Evolutionary conservation across 2,329 filamentous ascomycete genomes (phyloP), one percentile per base, ranked within the genome.

Genomic region (Sclerotinia spermophila): DNA sequence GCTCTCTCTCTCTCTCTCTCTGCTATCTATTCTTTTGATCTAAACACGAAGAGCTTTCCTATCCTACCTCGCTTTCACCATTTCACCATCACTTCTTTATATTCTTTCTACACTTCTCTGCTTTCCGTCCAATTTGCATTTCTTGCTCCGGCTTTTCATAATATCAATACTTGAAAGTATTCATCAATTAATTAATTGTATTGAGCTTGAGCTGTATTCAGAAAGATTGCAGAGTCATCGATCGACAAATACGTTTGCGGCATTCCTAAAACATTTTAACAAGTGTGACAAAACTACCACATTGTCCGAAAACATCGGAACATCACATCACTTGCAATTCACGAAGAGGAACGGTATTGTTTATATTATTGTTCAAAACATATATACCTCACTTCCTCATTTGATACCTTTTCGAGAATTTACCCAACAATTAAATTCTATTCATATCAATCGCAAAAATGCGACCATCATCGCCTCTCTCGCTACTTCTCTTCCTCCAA

Each of bases 401-500:
- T 42, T 35, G 8, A n/a, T 30, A 53, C 7, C 10, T 6, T 2
- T 15, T 15, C 45, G n/a, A 66, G 3, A 40, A 33, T 15, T 15
- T 13, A 60, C 27, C 15, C 19, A 21, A 19, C 30, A 33, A 33
- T 45, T n/a, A 58, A 24, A 17, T 21, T 6, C 10, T 44, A 68
- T 40, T 44, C 55, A 13, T 21, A 62, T 17, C 30, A 40, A 30
- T 42, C 13, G 11, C 59, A 7, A 68, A 68, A 45, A 71, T 71
- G 69, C 65, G 44, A 33, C 65, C 69, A 53, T 61, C 69, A 56
- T 56, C 65, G 55, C 45, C 69, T 6, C 44, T 68, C 17, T 68
- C 69, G 33, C 65, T 71, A 3, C 42, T 70, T 38, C 64, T 73
- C n/a, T 71, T 67, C 56, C 73, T 74, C 69, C 72, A 73, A 27